Evolutionary conservation across 257 asterid species (phyloP).

Genomic region (Knoxia roxburghii): DNA sequence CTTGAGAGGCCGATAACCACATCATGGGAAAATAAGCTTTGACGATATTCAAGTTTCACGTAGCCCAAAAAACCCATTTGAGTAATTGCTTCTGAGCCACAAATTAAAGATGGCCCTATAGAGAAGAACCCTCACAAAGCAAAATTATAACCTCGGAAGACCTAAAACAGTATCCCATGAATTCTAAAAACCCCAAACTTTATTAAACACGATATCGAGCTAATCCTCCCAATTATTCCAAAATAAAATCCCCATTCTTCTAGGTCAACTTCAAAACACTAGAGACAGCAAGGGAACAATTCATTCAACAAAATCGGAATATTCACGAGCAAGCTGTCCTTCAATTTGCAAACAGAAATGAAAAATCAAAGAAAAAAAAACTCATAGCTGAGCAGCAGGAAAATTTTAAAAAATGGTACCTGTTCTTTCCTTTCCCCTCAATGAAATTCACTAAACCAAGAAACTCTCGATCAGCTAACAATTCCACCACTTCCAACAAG

Average conservation of each 20-base stretch:
- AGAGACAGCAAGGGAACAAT: slow-evolving; percentile 1
- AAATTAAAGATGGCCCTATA: slow-evolving; percentile 1
- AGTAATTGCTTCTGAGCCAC: not conserved
- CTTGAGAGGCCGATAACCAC: not conserved
- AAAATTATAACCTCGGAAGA: not conserved
- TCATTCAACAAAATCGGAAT: not conserved
- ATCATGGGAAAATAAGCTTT: not conserved
- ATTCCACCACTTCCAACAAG: not conserved
- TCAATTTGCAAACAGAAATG: not conserved
- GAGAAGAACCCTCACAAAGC: slow-evolving; percentile 4
- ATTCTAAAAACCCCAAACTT: not conserved
- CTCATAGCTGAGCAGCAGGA: not conserved
- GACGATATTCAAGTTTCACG: not conserved
- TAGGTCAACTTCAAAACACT: slow-evolving; percentile 12
- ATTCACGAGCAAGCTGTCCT: not conserved
- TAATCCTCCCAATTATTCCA: not conserved
- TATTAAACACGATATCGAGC: not conserved
- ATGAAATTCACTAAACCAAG: not conserved
- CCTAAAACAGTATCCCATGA: not conserved
- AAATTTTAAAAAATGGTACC: not conserved
- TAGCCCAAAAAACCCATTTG: not conserved
- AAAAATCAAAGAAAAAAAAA: not conserved
- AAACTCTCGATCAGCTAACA: not conserved
- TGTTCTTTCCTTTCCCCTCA: not conserved
- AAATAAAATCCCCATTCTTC: not conserved